Evolutionary conservation across 1,284 basidiomycete genomes (phyloP), one percentile per base, ranked within the genome.

Genomic region (Ganoderma leucocontextum): DNA sequence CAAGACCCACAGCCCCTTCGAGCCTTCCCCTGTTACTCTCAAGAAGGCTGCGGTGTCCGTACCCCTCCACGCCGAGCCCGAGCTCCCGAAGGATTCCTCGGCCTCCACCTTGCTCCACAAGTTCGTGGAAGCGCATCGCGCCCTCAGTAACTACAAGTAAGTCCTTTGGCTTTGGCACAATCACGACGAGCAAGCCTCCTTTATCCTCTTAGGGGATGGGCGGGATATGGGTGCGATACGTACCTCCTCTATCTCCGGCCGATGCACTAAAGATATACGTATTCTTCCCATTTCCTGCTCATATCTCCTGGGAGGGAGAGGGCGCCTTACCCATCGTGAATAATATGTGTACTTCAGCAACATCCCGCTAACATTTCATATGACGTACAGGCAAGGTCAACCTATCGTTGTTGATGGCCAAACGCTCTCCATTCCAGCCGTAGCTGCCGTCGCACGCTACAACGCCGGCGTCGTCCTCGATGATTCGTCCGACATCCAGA

Each of bases 401-500:
- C 78, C 87, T 7, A 84, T 95, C 65, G 75, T 85, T 17, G 82
- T 95, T 62, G 88, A 92, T 70, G 94, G 94, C 4, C 83, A 90
- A 71, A 85, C 80, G 17, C 86, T 96, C 47, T 88, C 93, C 0
- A 87, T 95, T 65, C 86, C 92, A 4, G 91, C 91, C 61, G 88
- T 95, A 15, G 86, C 90, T 19, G 92, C 92, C 17, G 85, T 89
- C 5, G 89, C 94, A 0, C 87, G 93, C 62, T 89, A 89, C 73
- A 77, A 83, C 49, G 86, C 88, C 7, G 74, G 81, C 13, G 86
- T 92, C 38, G 74, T 81, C 29, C 84, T 93, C 44, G 86, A 89
- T 70, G 77, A 82, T 25, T 86, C 86, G 7, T 77, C 84, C 10
- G 76, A 78, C 17, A 78, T 87, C 69, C 84, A 82, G 71, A 80